Evolutionary conservation across 306 rosid species (phyloP).

Genomic region (Trichosanthes cucumerina): DNA sequence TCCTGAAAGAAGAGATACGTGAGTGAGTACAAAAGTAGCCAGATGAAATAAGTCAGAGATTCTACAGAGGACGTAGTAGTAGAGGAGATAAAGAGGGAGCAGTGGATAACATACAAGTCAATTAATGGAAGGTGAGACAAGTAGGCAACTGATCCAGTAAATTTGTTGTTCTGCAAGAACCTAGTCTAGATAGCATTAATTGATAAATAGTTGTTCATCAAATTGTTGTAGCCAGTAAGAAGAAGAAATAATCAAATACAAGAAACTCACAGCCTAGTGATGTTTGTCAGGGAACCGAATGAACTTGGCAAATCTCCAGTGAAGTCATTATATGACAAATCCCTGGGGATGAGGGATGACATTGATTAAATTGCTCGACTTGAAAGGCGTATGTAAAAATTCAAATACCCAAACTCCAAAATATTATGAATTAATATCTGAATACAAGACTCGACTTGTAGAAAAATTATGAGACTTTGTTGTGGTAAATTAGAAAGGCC

Average conservation of each 20-base stretch:
- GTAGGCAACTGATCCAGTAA: slow-evolving; percentile 85
- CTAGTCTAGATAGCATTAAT: slow-evolving; percentile 22
- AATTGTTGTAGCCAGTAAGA: neutral
- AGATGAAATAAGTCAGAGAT: neutral
- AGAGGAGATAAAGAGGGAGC: neutral
- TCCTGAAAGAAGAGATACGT: slow-evolving; percentile 38
- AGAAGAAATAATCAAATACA: neutral
- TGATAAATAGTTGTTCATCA: neutral
- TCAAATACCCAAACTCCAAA: neutral
- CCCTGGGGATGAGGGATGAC: slow-evolving; percentile 33
- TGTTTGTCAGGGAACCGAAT: slow-evolving; percentile 58
- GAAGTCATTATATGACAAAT: slow-evolving; percentile 67
- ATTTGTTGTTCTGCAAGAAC: slow-evolving; percentile 61
- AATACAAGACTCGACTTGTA: neutral
- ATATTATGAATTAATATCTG: neutral
- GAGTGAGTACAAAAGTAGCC: neutral
- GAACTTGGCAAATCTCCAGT: slow-evolving; percentile 93
- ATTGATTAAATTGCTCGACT: neutral
- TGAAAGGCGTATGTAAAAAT: neutral
- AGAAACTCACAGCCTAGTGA: slow-evolving; percentile 49
- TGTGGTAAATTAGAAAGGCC: neutral
- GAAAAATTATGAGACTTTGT: neutral
- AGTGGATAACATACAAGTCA: slow-evolving; percentile 45
- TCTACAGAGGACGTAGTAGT: neutral
- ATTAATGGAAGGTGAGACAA: slow-evolving; percentile 66